Conservation (phyloP, 2,329 filamentous ascomycete species). For the Sphaerulina musiva region DNA sequence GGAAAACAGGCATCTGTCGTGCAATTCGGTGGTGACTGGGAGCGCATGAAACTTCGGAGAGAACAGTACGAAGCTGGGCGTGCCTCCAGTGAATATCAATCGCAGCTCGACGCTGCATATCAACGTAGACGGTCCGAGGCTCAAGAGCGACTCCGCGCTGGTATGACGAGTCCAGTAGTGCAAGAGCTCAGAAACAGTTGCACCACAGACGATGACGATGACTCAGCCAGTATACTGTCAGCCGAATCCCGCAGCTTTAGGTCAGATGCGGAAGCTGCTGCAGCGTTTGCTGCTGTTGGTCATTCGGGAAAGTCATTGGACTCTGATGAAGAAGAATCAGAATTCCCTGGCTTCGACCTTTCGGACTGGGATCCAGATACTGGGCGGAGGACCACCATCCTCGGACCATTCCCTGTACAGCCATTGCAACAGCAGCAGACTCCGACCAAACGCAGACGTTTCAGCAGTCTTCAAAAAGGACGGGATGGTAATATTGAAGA, state of each 20-base stretch:
- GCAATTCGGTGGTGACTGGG: conserved; percentile 86
- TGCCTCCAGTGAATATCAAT: conserved; percentile 9
- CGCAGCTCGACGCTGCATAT: conserved; percentile 9
- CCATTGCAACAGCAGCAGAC: neutral
- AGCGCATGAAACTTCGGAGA: conserved; percentile 30
- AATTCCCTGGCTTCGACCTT: conserved; percentile 14
- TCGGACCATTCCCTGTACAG: conserved; percentile 12
- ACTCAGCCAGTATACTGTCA: conserved; percentile 17
- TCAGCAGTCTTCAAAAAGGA: conserved; percentile 18
- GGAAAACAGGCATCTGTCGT: conserved; percentile 97
- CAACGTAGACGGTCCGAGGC: conserved; percentile 17
- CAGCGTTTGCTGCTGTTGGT: conserved; percentile 3
- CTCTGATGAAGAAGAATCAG: conserved; percentile 9
- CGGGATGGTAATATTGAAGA: conserved; percentile 14
- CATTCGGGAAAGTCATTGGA: neutral
- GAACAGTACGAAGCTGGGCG: conserved; percentile 26
- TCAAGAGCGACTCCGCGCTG: conserved; percentile 15
- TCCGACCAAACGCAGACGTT: conserved; percentile 15
- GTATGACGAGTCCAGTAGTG: conserved; percentile 14
- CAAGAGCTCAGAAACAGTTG: conserved; percentile 12
- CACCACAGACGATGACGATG: conserved; percentile 19
- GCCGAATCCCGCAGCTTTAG: conserved; percentile 20
- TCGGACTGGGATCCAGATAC: conserved; percentile 15
- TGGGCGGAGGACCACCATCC: conserved; percentile 17
- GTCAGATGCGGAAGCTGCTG: conserved; percentile 26